Evolutionary conservation across 1,284 basidiomycete species (phyloP), one percentile per base, ranked within the genome.

Genomic region (Fereydounia khargensis): DNA sequence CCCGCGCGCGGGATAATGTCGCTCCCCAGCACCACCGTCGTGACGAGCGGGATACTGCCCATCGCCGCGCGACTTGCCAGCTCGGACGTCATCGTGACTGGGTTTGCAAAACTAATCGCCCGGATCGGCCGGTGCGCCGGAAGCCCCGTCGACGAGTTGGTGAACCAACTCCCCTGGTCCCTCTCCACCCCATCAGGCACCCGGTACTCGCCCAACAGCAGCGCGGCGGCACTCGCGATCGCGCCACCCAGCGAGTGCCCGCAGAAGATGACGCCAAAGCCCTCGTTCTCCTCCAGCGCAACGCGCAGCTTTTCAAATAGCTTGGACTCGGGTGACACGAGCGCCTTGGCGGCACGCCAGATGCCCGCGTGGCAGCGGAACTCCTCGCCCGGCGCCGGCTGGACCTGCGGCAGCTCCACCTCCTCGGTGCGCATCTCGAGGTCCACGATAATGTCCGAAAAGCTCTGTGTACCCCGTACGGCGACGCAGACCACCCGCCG

Each of bases 371-470:
- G 72, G 27, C 64, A 73, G 16, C 47, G 43, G n/a, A 68, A 58
- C 28, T 61, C 51, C 32, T 63, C 61, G 8, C 58, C 54, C 3
- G 55, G 60, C 32, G 34, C 43, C 1, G 50, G 52, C 39, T 61
- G 51, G 25, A 61, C 49, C 19, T 65, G 61, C 6, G 69, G 53
- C 24, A 74, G 57, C 33, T 62, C 63, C 19, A 74, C 48, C 46
- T 66, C 57, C 40, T 67, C 65, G 11, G 68, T 66, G 21, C 57
- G 54, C 53, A 74, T 47, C 20, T 74, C 72, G 30, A 74, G 37
- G 43, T 74, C 72, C 16, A 73, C 70, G 10, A 74, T 73, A 43
- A 74, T 73, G 44, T 74, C 72, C 13, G 65, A 65, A 37, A 74
- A 69, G 6, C 67, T 70, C 35, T 74, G 72, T 13, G 70, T 74